Conservation (phyloP, 306 rosid genomes). For the Lagenaria siceraria region DNA sequence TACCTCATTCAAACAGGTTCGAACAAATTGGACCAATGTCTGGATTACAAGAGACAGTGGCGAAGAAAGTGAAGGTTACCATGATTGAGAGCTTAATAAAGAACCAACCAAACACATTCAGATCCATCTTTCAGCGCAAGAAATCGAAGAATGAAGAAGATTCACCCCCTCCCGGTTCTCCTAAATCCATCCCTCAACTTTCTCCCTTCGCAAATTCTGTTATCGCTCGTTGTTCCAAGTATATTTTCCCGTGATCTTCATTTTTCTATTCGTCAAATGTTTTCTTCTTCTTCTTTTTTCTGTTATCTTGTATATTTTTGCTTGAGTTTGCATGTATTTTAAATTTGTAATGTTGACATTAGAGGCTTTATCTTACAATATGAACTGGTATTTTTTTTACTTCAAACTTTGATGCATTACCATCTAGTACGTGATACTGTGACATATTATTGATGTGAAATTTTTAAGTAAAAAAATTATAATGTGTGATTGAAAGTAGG, state of each 20-base stretch:
- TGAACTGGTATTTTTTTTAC: background rate
- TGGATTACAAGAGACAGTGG: background rate
- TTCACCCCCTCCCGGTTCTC: slow-evolving; percentile 20
- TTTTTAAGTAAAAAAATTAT: background rate
- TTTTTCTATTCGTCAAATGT: background rate
- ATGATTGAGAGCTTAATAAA: slow-evolving; percentile 34
- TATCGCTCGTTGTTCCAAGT: slow-evolving; percentile 73
- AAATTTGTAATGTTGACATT: background rate
- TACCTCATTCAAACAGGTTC: background rate
- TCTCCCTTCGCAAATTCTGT: slow-evolving; percentile 77
- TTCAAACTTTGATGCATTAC: background rate
- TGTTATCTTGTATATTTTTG: background rate
- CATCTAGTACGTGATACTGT: background rate
- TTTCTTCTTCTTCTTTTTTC: background rate
- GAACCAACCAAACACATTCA: slow-evolving; percentile 24
- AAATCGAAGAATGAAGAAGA: slow-evolving; percentile 14
- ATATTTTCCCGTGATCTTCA: background rate
- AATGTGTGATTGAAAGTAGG: background rate
- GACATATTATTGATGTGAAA: background rate
- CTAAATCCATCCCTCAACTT: slow-evolving; percentile 57
- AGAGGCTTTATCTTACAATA: background rate
- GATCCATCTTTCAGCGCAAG: slow-evolving; percentile 41
- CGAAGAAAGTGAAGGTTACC: slow-evolving; percentile 18
- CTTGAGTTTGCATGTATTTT: background rate
- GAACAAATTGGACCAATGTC: background rate